A percentile compares a stretch with the other conserved stretches of the same genome.
Conservation (phyloP, 2,329 filamentous ascomycete species). For the Trichoderma gracile region DNA sequence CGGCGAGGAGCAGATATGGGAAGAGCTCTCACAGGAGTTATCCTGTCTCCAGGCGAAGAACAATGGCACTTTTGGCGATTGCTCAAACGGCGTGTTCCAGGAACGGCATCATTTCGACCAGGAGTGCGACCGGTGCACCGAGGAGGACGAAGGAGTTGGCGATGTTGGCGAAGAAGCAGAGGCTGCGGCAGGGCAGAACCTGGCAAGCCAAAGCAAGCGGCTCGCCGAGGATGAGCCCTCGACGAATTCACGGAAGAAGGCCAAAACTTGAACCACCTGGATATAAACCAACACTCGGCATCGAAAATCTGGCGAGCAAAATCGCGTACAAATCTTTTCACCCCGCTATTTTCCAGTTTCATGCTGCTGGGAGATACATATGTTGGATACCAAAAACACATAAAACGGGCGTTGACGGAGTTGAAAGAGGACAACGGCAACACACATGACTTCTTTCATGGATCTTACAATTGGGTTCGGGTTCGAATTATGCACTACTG, state of each 20-base stretch:
- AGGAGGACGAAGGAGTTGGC: slow-evolving; percentile 46
- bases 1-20: slow-evolving; percentile 44
- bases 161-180: slow-evolving; percentile 40
- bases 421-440: background rate
- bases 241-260: slow-evolving; percentile 34
- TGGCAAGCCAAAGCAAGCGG: slow-evolving; percentile 27
- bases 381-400: background rate
- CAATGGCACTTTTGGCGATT: slow-evolving; percentile 48
- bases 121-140: slow-evolving; percentile 48
- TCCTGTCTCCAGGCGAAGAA: slow-evolving; percentile 54
- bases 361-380: background rate
- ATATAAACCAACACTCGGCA: background rate
- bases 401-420: slow-evolving; percentile 9
- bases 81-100: slow-evolving; percentile 42
- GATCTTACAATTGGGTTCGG: background rate
- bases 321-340: background rate
- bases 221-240: slow-evolving; percentile 28
- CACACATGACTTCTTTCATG: background rate
- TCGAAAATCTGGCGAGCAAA: slow-evolving; percentile 5
- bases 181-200: background rate
- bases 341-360: background rate
- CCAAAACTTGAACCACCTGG: slow-evolving; percentile 34
- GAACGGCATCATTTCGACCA: slow-evolving; percentile 51
- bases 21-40: slow-evolving; percentile 48
- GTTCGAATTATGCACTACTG: background rate